Evolutionary conservation across 345 rosid genomes (phyloP), one percentile per base, ranked within the genome.

Genomic region (Carallia pectinifolia): DNA sequence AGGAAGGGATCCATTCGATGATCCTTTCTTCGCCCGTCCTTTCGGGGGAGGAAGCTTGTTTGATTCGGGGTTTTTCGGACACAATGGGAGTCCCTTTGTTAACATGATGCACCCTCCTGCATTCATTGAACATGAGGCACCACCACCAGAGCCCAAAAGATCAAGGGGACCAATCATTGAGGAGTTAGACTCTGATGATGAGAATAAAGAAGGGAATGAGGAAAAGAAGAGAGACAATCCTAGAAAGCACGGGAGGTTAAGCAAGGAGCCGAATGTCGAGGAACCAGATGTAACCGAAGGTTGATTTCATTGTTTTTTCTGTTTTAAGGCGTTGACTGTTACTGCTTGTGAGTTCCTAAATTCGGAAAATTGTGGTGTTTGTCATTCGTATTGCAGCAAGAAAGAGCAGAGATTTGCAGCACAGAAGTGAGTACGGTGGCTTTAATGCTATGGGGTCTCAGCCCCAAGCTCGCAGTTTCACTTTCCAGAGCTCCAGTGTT

Each of bases 1-100:
- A 31, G 97, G 97, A 69, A 85, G 95, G 70, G 82, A 88, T 65
- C 98, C 97, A 6, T 93, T 93, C 64, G 87, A 85, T 67, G 91
- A 89, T 63, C 86, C 92, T 62, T 91, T 89, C 76, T 88, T 91
- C 80, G 82, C 87, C 1, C 86, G 74, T 18, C 96, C 98, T 29
- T 86, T 90, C 70, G 91, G 50, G 13, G 50, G 50, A 44, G 50
- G 95, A 62, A 83, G 90, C 61, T 76, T 89, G 84, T 68, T 82
- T 29, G 86, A 76, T 62, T 36, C 93, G 0, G 78, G 67, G 67
- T 39, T 85, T 48, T 86, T 89, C 66, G 88, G 88, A 79, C 76
- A 85, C 2, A 54, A 50, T 31, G 84, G 73, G 47, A 79, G 74
- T 77, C 84, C 93, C 75, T 87, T 92, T 34, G 54, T 77, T 29